These are phyloP conservation scores for Gossypium schwendimanii DNA, from an alignment of 441 rosid genomes.

Conservation along the genomic window DNA sequence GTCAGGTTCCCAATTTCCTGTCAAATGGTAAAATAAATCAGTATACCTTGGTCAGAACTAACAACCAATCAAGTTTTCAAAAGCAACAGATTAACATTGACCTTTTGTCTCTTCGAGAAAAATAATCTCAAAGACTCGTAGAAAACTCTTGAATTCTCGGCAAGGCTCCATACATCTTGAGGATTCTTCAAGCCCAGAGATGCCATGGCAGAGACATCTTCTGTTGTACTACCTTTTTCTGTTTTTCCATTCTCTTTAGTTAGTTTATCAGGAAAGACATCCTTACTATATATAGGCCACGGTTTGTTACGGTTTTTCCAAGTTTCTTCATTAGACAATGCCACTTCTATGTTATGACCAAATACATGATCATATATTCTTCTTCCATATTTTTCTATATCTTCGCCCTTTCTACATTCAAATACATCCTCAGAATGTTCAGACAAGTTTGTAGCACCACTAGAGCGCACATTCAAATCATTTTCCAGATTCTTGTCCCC, in stretches of 20 bases:
- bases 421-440: slow-evolving; percentile 63
- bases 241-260: slow-evolving; percentile 57
- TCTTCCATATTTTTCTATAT: slow-evolving; percentile 72
- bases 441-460: slow-evolving; percentile 52
- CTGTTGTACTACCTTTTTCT: slow-evolving; percentile 31
- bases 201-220: slow-evolving; percentile 64
- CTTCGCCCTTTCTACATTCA: slow-evolving; percentile 61
- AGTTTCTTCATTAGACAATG: slow-evolving; percentile 87
- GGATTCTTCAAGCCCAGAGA: slow-evolving; percentile 90
- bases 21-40: slow-evolving; percentile 8
- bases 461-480: slow-evolving; percentile 86
- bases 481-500: slow-evolving; percentile 92
- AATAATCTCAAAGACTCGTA: slow-evolving; percentile 40
- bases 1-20: slow-evolving; percentile 87
- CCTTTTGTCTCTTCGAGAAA: slow-evolving; percentile 58
- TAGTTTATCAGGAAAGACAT: slow-evolving; percentile 43
- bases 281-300: slow-evolving; percentile 65
- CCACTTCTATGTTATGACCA: slow-evolving; percentile 84
- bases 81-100: slow-evolving; percentile 17
- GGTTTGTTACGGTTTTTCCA: slow-evolving; percentile 84
- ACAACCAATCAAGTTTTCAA: slow-evolving; percentile 6
- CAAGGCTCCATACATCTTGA: slow-evolving; percentile 85
- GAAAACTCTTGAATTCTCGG: slow-evolving; percentile 72
- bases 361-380: slow-evolving; percentile 93
- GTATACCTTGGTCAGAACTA: slow-evolving; percentile 4